Evolutionary conservation across 768 basidiomycete genomes (phyloP).

Genomic region (Podaxis sp.): DNA sequence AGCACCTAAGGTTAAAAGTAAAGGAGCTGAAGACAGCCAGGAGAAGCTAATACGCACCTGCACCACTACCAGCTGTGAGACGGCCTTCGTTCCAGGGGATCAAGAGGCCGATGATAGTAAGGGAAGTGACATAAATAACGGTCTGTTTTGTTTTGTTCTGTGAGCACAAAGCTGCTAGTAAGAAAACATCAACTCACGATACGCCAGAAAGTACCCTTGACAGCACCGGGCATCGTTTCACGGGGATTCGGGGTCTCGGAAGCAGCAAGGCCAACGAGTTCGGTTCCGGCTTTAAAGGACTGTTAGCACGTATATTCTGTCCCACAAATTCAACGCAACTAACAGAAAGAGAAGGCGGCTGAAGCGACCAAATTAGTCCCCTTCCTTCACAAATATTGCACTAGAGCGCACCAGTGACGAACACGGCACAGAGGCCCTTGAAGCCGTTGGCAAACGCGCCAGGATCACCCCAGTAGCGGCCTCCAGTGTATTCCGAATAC

Average conservation of each 20-base stretch:
- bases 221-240: slow-evolving; percentile 40
- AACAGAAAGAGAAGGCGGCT: slow-evolving; percentile 40
- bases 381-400: not conserved
- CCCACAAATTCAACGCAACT: slow-evolving; percentile 7
- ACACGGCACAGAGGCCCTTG: slow-evolving; percentile 44
- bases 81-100: slow-evolving; percentile 35
- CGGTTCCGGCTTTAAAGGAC: slow-evolving; percentile 36
- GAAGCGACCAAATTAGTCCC: not conserved
- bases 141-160: slow-evolving; percentile 25
- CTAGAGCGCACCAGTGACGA: slow-evolving; percentile 32
- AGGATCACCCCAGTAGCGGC: slow-evolving; percentile 33
- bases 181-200: slow-evolving; percentile 27
- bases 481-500: slow-evolving; percentile 38
- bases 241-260: slow-evolving; percentile 47
- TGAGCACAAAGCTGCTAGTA: not conserved
- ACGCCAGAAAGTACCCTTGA: slow-evolving; percentile 50
- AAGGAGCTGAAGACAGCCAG: no score
- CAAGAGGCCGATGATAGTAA: slow-evolving; percentile 41
- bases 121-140: slow-evolving; percentile 41
- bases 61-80: slow-evolving; percentile 35
- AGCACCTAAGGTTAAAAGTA: slow-evolving; percentile 21
- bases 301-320: not conserved
- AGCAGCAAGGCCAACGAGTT: slow-evolving; percentile 45
- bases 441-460: slow-evolving; percentile 45
- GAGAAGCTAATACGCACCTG: slow-evolving; percentile 17